Evolutionary conservation across 1,284 basidiomycete species (phyloP).

Genomic region (Rhodotorula sp.): DNA sequence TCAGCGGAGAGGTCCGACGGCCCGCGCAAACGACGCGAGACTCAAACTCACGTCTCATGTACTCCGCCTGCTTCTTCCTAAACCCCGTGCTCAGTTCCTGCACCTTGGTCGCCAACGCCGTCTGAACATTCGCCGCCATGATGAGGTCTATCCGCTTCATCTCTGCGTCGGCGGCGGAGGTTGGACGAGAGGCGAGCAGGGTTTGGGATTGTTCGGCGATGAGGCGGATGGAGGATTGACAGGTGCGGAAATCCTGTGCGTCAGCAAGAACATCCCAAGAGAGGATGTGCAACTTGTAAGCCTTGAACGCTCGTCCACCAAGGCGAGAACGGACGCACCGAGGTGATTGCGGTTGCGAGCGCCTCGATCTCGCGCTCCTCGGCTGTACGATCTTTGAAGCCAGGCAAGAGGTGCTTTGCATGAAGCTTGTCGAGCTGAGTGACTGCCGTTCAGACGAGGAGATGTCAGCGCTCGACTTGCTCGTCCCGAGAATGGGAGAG

Average conservation of each 20-base stretch:
- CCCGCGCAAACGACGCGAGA: no score
- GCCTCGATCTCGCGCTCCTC: slow-evolving; percentile 93
- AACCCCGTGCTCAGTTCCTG: slow-evolving; percentile 92
- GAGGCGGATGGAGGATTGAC: slow-evolving; percentile 24
- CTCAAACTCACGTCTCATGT: slow-evolving; percentile 60
- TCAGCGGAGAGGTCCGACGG: neutral
- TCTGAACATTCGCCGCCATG: slow-evolving; percentile 90
- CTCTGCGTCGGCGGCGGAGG: slow-evolving; percentile 32
- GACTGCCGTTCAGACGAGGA: slow-evolving; percentile 54
- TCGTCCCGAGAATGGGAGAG: neutral
- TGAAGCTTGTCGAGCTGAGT: slow-evolving; percentile 83
- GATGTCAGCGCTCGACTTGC: neutral
- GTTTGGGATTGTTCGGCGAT: slow-evolving; percentile 29
- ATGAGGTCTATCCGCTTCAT: slow-evolving; percentile 55
- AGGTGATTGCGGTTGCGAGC: slow-evolving; percentile 81
- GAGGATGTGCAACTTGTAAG: no score
- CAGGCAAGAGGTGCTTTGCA: slow-evolving; percentile 90
- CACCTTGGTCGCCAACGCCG: slow-evolving; percentile 87
- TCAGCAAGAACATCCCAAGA: slow-evolving; percentile 3
- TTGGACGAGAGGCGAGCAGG: slow-evolving; percentile 3
- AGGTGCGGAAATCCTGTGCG: slow-evolving; percentile 71
- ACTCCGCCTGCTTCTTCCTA: slow-evolving; percentile 93
- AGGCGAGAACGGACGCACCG: slow-evolving; percentile 55
- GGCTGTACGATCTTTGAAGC: slow-evolving; percentile 86
- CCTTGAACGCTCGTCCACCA: no score